These are phyloP conservation scores for Hura crepitans DNA, from an alignment of 441 rosid species.

Conservation along the genomic window DNA sequence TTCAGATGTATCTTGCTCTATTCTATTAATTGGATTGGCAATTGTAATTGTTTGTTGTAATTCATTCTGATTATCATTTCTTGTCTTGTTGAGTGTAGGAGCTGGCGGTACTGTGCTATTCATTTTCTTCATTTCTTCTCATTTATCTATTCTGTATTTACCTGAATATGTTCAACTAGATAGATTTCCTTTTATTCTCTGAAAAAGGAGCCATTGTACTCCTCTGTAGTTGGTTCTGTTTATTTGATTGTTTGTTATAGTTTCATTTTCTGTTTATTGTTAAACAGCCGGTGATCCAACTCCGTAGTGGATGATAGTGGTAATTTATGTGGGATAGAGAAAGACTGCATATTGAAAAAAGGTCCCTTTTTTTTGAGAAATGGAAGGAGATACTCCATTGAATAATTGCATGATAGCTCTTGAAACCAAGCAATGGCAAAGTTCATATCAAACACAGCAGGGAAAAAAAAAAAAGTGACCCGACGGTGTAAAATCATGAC, in stretches of 20 bases:
- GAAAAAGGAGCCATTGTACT: neutral
- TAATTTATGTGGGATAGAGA: no score
- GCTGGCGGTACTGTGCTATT: neutral
- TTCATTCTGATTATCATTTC: constrained; percentile 17
- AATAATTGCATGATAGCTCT: no score
- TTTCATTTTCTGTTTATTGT: neutral
- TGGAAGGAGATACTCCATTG: no score
- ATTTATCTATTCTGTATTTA: neutral
- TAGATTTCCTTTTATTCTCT: neutral
- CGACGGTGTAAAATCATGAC: neutral
- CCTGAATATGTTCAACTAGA: neutral
- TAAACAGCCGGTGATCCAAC: neutral
- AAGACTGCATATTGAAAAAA: no score
- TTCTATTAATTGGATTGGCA: constrained; percentile 8
- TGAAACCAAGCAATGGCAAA: neutral
- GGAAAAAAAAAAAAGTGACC: neutral
- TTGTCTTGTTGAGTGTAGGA: neutral
- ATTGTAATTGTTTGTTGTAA: constrained; percentile 19
- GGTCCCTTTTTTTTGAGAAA: no score
- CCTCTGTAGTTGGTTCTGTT: neutral
- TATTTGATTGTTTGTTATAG: neutral
- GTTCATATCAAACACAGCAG: neutral
- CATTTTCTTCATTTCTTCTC: neutral
- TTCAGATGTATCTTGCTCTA: constrained; percentile 4
- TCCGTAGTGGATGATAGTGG: no score